These are phyloP conservation scores for Penicillium desertorum DNA, from an alignment of 495 filamentous ascomycete species.

Conservation along the genomic window DNA sequence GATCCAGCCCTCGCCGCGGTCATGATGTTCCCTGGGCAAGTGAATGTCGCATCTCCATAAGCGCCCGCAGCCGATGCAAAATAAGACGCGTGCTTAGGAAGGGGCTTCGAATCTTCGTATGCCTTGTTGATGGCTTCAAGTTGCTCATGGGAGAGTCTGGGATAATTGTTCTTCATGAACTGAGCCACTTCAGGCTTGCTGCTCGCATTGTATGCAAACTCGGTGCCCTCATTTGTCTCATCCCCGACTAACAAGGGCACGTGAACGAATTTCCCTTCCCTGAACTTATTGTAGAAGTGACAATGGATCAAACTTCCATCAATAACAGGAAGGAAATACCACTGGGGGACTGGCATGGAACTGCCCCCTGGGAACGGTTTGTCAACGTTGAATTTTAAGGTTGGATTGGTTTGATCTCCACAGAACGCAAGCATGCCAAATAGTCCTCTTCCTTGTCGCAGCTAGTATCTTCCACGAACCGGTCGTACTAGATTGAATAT, in stretches of 20 bases:
- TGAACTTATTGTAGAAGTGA: constrained; percentile 54
- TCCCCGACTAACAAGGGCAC: constrained; percentile 65
- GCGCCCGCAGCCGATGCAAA: constrained; percentile 57
- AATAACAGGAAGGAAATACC: constrained; percentile 55
- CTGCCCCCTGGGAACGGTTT: constrained; percentile 52
- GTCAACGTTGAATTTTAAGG: constrained; percentile 44
- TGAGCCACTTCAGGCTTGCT: constrained; percentile 41
- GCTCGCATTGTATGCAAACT: constrained; percentile 53
- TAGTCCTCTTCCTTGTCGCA: constrained; percentile 44
- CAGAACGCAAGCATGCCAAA: constrained; percentile 56
- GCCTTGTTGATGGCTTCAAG: constrained; percentile 52
- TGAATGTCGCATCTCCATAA: constrained; percentile 68
- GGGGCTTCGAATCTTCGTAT: constrained; percentile 51
- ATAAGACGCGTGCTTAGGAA: constrained; percentile 45
- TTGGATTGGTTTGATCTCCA: constrained; percentile 51
- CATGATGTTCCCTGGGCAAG: constrained; percentile 52
- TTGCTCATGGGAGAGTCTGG: constrained; percentile 50
- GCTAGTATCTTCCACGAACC: constrained; percentile 49
- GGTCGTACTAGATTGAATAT: constrained; percentile 45
- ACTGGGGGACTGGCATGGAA: constrained; percentile 35
- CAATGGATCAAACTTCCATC: constrained; percentile 56
- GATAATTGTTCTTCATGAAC: constrained; percentile 64
- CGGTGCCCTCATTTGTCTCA: constrained; percentile 64
- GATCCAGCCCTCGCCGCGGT: constrained; percentile 44
- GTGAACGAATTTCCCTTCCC: constrained; percentile 54